Evolutionary conservation across 2,329 filamentous ascomycete genomes (phyloP).

Genomic region (Neofusicoccum kwambonambiense): DNA sequence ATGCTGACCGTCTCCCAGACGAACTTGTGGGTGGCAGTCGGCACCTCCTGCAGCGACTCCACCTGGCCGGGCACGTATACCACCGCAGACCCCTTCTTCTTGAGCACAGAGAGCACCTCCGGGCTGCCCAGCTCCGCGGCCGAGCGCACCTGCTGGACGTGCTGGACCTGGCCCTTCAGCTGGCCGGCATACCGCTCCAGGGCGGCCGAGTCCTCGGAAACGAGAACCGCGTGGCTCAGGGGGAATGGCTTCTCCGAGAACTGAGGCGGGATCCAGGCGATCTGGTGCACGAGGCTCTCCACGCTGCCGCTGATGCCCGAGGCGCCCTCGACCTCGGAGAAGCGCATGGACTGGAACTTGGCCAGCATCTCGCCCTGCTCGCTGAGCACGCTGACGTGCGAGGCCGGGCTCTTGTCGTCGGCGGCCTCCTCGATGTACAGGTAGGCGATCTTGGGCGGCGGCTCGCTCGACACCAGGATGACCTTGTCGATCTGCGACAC

Average conservation of each 20-base stretch:
- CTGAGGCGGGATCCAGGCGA: slow-evolving; percentile 40
- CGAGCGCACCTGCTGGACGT: not conserved
- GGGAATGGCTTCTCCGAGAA: slow-evolving; percentile 33
- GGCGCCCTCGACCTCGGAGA: slow-evolving; percentile 42
- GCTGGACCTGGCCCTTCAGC: slow-evolving; percentile 19
- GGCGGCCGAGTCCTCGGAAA: slow-evolving; percentile 26
- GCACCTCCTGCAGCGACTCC: slow-evolving; percentile 12
- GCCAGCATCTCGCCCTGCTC: slow-evolving; percentile 32
- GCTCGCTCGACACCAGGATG: slow-evolving; percentile 22
- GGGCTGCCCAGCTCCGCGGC: not conserved
- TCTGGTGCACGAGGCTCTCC: slow-evolving; percentile 36
- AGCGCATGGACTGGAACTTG: slow-evolving; percentile 37
- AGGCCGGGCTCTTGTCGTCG: slow-evolving; percentile 28
- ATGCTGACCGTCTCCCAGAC: slow-evolving; percentile 25
- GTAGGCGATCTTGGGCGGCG: slow-evolving; percentile 36
- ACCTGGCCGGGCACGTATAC: slow-evolving; percentile 24
- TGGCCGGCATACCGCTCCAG: slow-evolving; percentile 23
- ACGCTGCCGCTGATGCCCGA: slow-evolving; percentile 24
- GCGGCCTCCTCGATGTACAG: slow-evolving; percentile 32
- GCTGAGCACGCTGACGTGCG: slow-evolving; percentile 31
- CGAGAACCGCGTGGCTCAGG: slow-evolving; percentile 27
- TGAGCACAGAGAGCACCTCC: slow-evolving; percentile 11
- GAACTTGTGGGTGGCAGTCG: slow-evolving; percentile 23
- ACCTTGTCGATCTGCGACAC: slow-evolving; percentile 33
- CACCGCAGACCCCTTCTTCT: slow-evolving; percentile 19